Evolutionary conservation across 352 stramenopile genomes (phyloP).

Genomic region (Phytophthora colocasiae): DNA sequence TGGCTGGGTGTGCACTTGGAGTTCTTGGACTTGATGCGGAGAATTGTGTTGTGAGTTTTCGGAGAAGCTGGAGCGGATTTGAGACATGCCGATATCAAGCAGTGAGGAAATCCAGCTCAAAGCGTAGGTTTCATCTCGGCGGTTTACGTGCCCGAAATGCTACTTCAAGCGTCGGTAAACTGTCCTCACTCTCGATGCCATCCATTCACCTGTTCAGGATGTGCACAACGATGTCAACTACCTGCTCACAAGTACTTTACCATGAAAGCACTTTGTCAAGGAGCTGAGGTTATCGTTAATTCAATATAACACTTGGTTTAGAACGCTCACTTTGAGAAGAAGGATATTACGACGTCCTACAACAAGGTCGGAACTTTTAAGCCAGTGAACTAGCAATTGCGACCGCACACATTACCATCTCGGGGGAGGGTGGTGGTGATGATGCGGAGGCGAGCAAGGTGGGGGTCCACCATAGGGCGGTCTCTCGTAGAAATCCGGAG

Average conservation of each 20-base stretch:
- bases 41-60: conserved; percentile 12
- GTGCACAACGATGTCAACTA: no score
- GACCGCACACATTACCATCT: conserved; percentile 11
- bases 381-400: neutral
- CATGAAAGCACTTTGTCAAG: no score
- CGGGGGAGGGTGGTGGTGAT: conserved; percentile 20
- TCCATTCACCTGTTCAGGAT: no score
- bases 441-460: conserved; percentile 19
- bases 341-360: neutral
- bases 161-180: no score
- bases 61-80: neutral
- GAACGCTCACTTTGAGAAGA: neutral
- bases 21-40: conserved; percentile 3
- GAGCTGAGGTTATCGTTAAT: no score
- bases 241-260: no score
- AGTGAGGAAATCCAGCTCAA: neutral
- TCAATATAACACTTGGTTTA: no score
- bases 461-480: conserved; percentile 11
- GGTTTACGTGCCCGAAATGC: neutral
- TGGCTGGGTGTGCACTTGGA: neutral
- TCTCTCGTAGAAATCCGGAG: conserved; percentile 9
- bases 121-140: neutral
- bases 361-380: neutral
- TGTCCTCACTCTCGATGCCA: no score
- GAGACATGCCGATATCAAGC: neutral